Conservation (phyloP, 352 stramenopile species). For the Phytopythium ostracodes region DNA sequence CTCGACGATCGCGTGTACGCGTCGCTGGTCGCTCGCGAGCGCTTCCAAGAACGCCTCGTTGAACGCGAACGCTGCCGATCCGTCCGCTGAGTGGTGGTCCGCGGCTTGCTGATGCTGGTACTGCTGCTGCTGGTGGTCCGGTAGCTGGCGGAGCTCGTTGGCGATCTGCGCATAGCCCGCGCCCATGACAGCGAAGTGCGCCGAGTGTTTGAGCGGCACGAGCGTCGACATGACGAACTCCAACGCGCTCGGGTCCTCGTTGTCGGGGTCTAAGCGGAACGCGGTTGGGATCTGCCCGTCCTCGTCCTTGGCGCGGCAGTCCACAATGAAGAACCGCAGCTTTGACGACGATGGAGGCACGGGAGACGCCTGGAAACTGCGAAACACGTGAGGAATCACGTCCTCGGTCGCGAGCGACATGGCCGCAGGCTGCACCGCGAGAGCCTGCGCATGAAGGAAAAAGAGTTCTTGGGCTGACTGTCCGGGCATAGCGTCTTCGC, state of each 20-base stretch:
- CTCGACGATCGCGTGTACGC: conserved; percentile 60
- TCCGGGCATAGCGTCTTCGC: conserved; percentile 24
- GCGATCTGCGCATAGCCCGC: conserved; percentile 71
- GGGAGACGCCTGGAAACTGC: conserved; percentile 46
- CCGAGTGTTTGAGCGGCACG: conserved; percentile 47
- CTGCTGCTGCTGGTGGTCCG: conserved; percentile 12
- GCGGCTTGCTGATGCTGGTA: conserved; percentile 21
- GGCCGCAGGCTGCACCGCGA: conserved; percentile 40
- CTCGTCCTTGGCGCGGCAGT: conserved; percentile 46
- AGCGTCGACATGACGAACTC: conserved; percentile 70
- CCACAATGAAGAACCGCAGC: conserved; percentile 76
- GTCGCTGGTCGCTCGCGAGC: conserved; percentile 60
- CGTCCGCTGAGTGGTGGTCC: background rate
- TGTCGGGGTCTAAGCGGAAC: conserved; percentile 72
- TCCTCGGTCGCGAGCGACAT: conserved; percentile 55
- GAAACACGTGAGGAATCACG: conserved; percentile 70
- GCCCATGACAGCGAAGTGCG: conserved; percentile 81
- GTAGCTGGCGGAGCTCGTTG: conserved; percentile 42
- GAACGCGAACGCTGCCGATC: conserved; percentile 33
- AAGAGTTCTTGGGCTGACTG: conserved; percentile 38
- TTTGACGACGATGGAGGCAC: conserved; percentile 16
- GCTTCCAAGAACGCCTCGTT: conserved; percentile 59
- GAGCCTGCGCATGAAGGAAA: conserved; percentile 50
- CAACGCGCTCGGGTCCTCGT: conserved; percentile 45
- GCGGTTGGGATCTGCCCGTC: conserved; percentile 67